phyloP scores from a whole-genome alignment of 2,329 filamentous ascomycete species.

The Neofusicoccum sp. region DNA sequence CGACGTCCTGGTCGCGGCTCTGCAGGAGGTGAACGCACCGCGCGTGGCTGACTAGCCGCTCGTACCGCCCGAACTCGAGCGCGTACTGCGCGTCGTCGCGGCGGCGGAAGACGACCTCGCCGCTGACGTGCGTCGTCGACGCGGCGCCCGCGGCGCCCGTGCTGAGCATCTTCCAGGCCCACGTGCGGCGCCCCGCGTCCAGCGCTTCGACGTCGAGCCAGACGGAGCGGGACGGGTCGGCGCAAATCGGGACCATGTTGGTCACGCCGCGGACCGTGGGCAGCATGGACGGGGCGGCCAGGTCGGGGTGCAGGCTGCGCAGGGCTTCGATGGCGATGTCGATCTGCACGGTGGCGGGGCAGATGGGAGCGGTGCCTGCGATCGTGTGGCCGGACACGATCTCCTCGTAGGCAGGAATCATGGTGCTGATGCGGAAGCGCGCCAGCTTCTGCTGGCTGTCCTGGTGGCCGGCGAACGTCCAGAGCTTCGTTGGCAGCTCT shows the following conservation, averaged over 20 bases:
- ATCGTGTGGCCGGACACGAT: neutral
- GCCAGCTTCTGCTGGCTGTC: constrained; percentile 18
- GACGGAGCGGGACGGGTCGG: neutral
- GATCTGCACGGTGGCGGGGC: neutral
- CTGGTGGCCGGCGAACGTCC: constrained; percentile 22
- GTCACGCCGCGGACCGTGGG: neutral
- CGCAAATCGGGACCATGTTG: neutral
- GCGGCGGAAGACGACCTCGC: neutral
- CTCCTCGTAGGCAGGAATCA: neutral
- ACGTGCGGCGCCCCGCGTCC: constrained; percentile 24
- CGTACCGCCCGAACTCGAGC: neutral
- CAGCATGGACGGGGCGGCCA: neutral
- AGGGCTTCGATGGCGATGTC: neutral
- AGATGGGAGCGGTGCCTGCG: constrained; percentile 20
- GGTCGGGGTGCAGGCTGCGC: neutral
- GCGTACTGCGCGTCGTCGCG: neutral
- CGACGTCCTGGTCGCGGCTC: neutral
- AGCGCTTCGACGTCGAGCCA: constrained; percentile 29
- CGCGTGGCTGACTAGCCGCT: neutral
- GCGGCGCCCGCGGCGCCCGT: neutral
- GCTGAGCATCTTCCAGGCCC: neutral
- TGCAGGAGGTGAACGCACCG: constrained; percentile 24
- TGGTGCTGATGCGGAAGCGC: constrained; percentile 1
- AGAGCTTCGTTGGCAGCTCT: too few species aligned
- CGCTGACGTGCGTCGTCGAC: neutral